Conservation (phyloP, 495 filamentous ascomycete species). For the Parachaetomium inaequale region DNA sequence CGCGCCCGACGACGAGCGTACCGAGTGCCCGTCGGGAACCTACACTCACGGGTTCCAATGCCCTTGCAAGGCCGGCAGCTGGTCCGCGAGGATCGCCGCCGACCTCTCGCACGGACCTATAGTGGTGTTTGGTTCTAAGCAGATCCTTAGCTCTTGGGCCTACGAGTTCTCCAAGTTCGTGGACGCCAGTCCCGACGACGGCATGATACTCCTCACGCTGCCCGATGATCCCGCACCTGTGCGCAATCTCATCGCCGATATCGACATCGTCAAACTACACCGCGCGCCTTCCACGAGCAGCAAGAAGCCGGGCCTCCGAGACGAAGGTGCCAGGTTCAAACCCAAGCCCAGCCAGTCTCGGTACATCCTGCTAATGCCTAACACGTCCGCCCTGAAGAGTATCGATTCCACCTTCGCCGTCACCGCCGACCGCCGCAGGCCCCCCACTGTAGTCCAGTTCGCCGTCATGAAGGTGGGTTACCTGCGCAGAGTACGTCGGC, state of each 20-base stretch:
- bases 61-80: constrained; percentile 4
- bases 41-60: constrained; percentile 2
- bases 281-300: background rate
- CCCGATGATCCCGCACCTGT: background rate
- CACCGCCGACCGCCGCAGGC: background rate
- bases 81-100: constrained; percentile 4
- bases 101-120: constrained; percentile 6
- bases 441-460: background rate
- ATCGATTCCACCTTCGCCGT: background rate
- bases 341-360: constrained; percentile 2
- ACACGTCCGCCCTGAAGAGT: background rate
- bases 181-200: background rate
- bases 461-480: too few species aligned
- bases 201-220: background rate
- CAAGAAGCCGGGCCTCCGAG: constrained; percentile 1
- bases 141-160: background rate
- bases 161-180: constrained; percentile 4
- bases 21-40: constrained; percentile 6
- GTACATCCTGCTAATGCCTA: background rate
- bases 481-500: too few species aligned
- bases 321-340: background rate
- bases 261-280: background rate
- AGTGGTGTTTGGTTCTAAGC: background rate
- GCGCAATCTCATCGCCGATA: background rate
- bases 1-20: constrained; percentile 1